Evolutionary conservation across 2,329 filamentous ascomycete genomes (phyloP), one percentile per base, ranked within the genome.

Genomic region (Pseudogymnoascus sp.): DNA sequence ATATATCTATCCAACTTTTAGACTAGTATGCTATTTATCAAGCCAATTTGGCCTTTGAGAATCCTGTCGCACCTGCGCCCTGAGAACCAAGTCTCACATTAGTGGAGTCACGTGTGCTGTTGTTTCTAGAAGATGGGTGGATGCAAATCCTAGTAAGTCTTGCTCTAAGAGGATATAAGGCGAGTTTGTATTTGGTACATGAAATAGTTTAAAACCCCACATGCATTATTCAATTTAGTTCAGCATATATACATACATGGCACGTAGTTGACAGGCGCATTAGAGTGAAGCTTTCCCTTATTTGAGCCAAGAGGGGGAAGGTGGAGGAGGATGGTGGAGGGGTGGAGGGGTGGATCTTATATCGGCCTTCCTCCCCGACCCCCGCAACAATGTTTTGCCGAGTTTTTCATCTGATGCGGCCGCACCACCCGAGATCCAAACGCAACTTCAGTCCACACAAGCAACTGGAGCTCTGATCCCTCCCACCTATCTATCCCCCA

Each of bases 1-100:
- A 58, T 33, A 22, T 58, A 59, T 59, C 38, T 35, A 35, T 38
- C 22, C 55, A 59, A 59, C 16, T 59, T 59, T 59, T 39, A 59
- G 55, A 59, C 55, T 16, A 36, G 35, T 59, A 59, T 59, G 55
- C 55, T 59, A 36, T 59, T 59, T 59, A 35, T 59, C 22, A 59
- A 59, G 55, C 55, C 30, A 25, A 36, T 59, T 59, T 59, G 16
- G 22, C 16, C 30, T 59, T 59, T 59, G 30, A 35, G 3, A 58
- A 58, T 58, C 25, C 52, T 58, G 22, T 36, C 28, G 28, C 52
- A 22, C 52, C 52, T 58, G 52, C 28, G 28, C 52, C 52, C 28
- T 58, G 25, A 22, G 28, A 58, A 35, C 28, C 35, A 36, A 58
- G 30, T 58, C 28, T 38, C 55, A 36, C 30, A 58, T 36, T n/a